Percentiles rank a stretch among this genome's conserved stretches.
Conservation (phyloP, 108 stramenopile species). For the Cylindrotheca fusiformis region DNA sequence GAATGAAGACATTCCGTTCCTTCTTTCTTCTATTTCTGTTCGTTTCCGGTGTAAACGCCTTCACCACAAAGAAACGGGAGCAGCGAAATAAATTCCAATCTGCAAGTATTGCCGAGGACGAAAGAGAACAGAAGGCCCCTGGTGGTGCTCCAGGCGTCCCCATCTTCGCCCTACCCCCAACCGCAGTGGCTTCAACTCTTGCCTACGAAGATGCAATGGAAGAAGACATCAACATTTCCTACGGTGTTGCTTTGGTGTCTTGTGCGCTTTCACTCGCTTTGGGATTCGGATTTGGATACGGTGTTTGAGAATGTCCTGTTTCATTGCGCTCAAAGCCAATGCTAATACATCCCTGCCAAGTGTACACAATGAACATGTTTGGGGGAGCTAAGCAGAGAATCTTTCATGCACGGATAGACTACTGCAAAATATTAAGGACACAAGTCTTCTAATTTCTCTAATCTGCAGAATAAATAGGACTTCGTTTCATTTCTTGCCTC, state of each 20-base stretch:
- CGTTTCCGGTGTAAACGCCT: background rate
- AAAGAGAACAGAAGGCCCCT: background rate
- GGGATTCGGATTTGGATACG: constrained; percentile 85
- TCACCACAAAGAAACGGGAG: constrained; percentile 15
- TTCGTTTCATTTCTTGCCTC: background rate
- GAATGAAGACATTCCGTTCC: too few relatives aligned
- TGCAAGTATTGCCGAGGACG: background rate
- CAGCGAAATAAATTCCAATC: background rate
- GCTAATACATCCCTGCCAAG: constrained; percentile 1
- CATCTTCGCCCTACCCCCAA: constrained; percentile 8
- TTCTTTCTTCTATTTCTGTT: constrained; percentile 1
- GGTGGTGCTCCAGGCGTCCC: background rate
- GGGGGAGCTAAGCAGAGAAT: constrained; percentile 33
- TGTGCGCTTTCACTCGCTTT: constrained; percentile 82
- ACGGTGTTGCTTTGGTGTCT: constrained; percentile 73
- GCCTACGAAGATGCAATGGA: constrained; percentile 38
- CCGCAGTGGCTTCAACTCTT: background rate
- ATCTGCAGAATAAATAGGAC: too few relatives aligned
- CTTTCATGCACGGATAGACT: constrained; percentile 27
- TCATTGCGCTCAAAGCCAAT: constrained; percentile 19
- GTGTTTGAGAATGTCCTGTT: constrained; percentile 37
- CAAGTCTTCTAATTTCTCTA: too few relatives aligned
- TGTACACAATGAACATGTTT: background rate
- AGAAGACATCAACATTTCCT: constrained; percentile 64
- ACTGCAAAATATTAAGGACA: constrained; percentile 31